Evolutionary conservation across 116 monocot species (phyloP).

Genomic region (Iris pallida): DNA sequence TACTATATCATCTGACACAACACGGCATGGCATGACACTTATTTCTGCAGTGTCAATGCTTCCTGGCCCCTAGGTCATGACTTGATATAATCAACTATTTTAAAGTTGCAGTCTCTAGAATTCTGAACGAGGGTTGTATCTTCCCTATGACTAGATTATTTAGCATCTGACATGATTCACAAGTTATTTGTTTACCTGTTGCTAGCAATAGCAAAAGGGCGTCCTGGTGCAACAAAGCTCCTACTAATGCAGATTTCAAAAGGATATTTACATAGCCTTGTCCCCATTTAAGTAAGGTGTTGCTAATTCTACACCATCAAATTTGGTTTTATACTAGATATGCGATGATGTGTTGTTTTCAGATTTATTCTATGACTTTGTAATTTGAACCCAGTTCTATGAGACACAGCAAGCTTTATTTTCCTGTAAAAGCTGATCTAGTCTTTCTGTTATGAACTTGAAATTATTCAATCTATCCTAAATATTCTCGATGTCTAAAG

Average conservation of each 20-base stretch:
- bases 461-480: no score
- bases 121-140: neutral
- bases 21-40: neutral
- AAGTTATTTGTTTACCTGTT: slow-evolving; percentile 14
- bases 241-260: no score
- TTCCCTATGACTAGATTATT: slow-evolving; percentile 14
- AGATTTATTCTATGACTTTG: neutral
- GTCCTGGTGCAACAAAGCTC: neutral
- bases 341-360: neutral
- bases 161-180: slow-evolving; percentile 16
- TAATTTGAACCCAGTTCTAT: no score
- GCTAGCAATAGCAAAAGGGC: neutral
- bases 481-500: no score
- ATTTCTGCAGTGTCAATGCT: slow-evolving; percentile 11
- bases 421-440: no score
- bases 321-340: neutral
- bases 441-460: no score
- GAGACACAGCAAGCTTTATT: no score
- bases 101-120: slow-evolving; percentile 9
- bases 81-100: slow-evolving; percentile 16
- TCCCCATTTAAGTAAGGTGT: neutral
- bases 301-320: neutral
- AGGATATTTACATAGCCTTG: neutral
- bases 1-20: no score
- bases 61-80: slow-evolving; percentile 18